These are phyloP conservation scores for Choanephora cucurbitarum DNA, from an alignment of 371 early-diverging fungal species.

Conservation along the genomic window DNA sequence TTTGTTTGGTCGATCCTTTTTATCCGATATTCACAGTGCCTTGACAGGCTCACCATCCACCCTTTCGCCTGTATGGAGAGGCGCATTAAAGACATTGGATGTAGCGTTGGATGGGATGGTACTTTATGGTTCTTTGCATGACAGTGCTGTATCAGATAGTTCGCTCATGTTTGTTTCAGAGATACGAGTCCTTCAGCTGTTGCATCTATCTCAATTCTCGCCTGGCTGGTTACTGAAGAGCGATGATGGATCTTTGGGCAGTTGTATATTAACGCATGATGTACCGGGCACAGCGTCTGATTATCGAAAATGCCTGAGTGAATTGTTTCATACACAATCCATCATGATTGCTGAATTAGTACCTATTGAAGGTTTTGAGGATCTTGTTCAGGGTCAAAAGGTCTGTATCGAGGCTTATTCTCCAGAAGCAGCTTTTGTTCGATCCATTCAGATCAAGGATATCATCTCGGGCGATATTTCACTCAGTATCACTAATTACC, in stretches of 20 bases:
- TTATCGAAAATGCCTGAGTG: slow-evolving; percentile 3
- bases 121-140: neutral
- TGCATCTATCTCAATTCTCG: slow-evolving; percentile 15
- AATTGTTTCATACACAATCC: slow-evolving; percentile 1
- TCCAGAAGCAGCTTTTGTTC: slow-evolving; percentile 9
- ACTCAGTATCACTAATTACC: slow-evolving; percentile 1
- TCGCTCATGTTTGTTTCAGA: slow-evolving; percentile 8
- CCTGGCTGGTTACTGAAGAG: slow-evolving; percentile 10
- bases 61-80: slow-evolving; percentile 13
- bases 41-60: slow-evolving; percentile 1
- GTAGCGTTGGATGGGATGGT: slow-evolving; percentile 5
- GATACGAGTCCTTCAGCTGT: neutral
- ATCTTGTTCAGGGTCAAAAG: neutral
- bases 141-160: neutral
- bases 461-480: neutral
- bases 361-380: slow-evolving; percentile 4
- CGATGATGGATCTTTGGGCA: neutral
- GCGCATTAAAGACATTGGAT: slow-evolving; percentile 15
- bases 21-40: slow-evolving; percentile 13
- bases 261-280: slow-evolving; percentile 5
- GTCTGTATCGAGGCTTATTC: slow-evolving; percentile 15
- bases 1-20: slow-evolving; percentile 16
- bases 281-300: neutral
- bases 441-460: slow-evolving; percentile 10
- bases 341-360: slow-evolving; percentile 18